A percentile compares a stretch with the other conserved stretches of the same genome.
Evolutionary conservation across 495 filamentous ascomycete species (phyloP).

Genomic region (Neurospora sp.): DNA sequence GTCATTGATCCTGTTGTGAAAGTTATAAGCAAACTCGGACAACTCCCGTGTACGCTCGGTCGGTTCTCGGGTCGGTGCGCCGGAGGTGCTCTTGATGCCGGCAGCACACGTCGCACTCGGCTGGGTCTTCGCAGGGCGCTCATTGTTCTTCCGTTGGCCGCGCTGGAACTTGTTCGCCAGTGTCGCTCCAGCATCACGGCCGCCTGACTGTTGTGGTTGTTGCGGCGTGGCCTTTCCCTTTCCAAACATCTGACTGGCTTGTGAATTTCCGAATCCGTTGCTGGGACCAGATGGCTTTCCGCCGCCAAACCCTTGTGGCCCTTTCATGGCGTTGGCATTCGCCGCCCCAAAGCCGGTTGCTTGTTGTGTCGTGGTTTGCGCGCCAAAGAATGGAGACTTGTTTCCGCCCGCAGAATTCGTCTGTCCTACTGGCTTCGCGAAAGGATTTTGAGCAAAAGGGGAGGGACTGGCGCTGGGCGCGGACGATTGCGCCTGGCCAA

Average conservation of each 20-base stretch:
- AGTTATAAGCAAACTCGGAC: constrained; percentile 24
- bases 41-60: constrained; percentile 18
- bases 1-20: constrained; percentile 29
- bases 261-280: not conserved
- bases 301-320: constrained; percentile 1
- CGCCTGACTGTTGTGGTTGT: not conserved
- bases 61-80: constrained; percentile 7
- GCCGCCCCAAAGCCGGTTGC: not conserved
- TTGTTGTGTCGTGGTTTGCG: not conserved
- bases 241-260: constrained; percentile 1
- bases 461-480: not conserved
- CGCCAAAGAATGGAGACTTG: constrained; percentile 4
- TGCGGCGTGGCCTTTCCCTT: not conserved
- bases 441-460: constrained; percentile 1
- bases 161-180: constrained; percentile 2
- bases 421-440: not conserved
- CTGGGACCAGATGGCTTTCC: not conserved
- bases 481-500: not conserved
- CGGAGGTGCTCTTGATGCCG: not conserved
- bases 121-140: constrained; percentile 1
- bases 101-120: not conserved
- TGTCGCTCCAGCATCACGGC: not conserved
- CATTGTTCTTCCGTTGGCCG: constrained; percentile 8
- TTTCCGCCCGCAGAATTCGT: not conserved
- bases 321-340: constrained; percentile 1